Evolutionary conservation across 2,329 filamentous ascomycete genomes (phyloP).

Genomic region (Malbranchea zuffiana): DNA sequence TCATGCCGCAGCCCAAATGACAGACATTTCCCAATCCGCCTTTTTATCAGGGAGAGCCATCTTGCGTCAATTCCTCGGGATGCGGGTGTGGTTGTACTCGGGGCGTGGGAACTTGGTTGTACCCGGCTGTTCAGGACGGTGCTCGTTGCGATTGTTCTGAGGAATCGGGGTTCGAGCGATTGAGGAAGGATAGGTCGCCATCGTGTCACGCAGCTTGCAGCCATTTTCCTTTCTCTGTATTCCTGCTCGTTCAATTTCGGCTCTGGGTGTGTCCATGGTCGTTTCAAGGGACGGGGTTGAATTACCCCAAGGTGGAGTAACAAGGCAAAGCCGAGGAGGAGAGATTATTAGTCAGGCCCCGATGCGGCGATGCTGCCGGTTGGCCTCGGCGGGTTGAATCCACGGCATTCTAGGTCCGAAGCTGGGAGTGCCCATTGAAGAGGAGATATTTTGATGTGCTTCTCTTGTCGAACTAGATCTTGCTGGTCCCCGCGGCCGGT

Average conservation of each 20-base stretch:
- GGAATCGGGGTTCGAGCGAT: background rate
- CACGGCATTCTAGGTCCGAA: too few species aligned
- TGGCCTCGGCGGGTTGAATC: too few species aligned
- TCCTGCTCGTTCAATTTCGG: conserved; percentile 3
- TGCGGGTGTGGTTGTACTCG: conserved; percentile 10
- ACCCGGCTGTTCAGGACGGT: conserved; percentile 14
- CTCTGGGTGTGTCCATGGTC: too few species aligned
- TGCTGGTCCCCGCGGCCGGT: too few species aligned
- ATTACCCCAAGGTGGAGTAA: too few species aligned
- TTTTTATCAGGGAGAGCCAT: conserved; percentile 60
- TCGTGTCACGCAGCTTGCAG: conserved; percentile 1
- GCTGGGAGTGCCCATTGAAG: too few species aligned
- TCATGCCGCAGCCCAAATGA: conserved; percentile 54
- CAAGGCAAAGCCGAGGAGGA: too few species aligned
- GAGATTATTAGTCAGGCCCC: too few species aligned
- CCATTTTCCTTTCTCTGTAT: conserved; percentile 3
- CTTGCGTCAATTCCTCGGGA: conserved; percentile 37
- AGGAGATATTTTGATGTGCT: too few species aligned
- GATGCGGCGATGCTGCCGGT: too few species aligned
- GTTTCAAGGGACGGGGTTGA: too few species aligned
- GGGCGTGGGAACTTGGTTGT: conserved; percentile 10
- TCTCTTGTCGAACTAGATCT: too few species aligned
- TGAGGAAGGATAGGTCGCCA: conserved; percentile 9
- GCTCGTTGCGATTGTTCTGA: conserved; percentile 4
- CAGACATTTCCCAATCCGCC: conserved; percentile 62